A percentile compares a stretch with the other conserved stretches of the same genome.
Conservation (phyloP, 345 rosid species). For the Conringia planisiliqua region DNA sequence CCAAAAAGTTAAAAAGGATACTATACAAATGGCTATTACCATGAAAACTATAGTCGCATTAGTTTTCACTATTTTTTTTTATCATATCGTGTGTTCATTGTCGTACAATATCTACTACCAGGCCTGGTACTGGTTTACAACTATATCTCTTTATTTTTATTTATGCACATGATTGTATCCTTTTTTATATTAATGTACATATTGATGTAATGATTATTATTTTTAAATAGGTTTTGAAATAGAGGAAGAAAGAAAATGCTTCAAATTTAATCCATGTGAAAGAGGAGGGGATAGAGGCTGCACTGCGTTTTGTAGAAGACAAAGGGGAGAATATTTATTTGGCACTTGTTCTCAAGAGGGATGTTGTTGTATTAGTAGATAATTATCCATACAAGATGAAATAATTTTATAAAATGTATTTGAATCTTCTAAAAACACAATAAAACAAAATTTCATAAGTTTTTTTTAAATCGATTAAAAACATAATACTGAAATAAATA, state of each 20-base stretch:
- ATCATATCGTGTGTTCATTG: neutral
- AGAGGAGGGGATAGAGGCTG: no score
- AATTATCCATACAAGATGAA: neutral
- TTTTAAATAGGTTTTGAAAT: neutral
- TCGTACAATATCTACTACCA: neutral
- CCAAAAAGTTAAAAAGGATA: neutral
- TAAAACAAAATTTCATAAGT: no score
- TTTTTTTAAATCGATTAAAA: no score
- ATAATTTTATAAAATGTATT: neutral
- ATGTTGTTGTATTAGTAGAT: constrained; percentile 8
- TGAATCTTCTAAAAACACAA: no score
- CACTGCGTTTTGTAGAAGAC: neutral
- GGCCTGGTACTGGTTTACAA: neutral
- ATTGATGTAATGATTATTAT: neutral
- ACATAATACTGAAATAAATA: no score
- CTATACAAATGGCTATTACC: neutral
- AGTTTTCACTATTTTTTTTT: neutral
- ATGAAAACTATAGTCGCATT: neutral
- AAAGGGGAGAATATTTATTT: neutral
- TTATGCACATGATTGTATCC: neutral
- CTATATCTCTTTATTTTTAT: neutral
- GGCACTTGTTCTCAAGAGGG: neutral
- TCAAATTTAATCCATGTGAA: no score
- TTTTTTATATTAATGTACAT: neutral
- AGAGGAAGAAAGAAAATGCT: no score